Percentiles rank a stretch among this genome's conserved stretches.
Conservation (phyloP, 2,329 filamentous ascomycete genomes). For the Sphaerulina vaccinii region DNA sequence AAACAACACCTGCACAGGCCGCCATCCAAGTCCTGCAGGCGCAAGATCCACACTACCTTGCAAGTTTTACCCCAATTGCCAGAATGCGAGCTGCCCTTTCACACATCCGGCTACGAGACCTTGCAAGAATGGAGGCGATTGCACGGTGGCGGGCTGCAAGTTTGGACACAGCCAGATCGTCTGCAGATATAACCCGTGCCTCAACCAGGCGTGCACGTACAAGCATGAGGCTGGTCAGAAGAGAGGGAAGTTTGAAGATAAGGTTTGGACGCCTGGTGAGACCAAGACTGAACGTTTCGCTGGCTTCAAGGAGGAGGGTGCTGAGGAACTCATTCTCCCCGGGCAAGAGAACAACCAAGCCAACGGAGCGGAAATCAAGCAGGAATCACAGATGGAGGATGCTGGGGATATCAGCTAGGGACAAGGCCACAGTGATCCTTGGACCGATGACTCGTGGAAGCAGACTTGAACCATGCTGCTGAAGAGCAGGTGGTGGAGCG, state of each 20-base stretch:
- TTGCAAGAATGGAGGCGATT: conserved; percentile 89
- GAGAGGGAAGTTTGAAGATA: conserved; percentile 78
- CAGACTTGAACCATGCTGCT: too few relatives aligned
- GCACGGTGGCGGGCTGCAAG: conserved; percentile 76
- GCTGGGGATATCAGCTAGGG: too few relatives aligned
- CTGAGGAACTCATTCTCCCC: conserved; percentile 38
- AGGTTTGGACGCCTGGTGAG: conserved; percentile 74
- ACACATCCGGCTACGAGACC: conserved; percentile 82
- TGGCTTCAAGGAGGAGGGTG: conserved; percentile 26
- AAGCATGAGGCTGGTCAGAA: conserved; percentile 88
- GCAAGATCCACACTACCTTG: conserved; percentile 80
- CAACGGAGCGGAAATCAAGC: conserved; percentile 5
- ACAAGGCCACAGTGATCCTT: too few relatives aligned
- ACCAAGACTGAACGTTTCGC: conserved; percentile 33
- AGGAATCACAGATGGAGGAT: background rate
- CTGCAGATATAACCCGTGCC: conserved; percentile 89
- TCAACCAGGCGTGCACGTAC: conserved; percentile 83
- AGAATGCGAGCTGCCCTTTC: conserved; percentile 86
- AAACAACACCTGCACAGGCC: conserved; percentile 88
- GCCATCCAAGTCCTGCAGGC: conserved; percentile 87
- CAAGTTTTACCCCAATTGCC: conserved; percentile 89
- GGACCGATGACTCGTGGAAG: too few relatives aligned
- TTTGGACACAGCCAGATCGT: conserved; percentile 82
- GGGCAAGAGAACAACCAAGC: conserved; percentile 26
- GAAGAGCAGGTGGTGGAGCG: too few relatives aligned